A percentile compares a stretch with the other conserved stretches of the same genome.
Conservation (phyloP, 176 grass and related monocot genomes). For the Saccharum officinarum region DNA sequence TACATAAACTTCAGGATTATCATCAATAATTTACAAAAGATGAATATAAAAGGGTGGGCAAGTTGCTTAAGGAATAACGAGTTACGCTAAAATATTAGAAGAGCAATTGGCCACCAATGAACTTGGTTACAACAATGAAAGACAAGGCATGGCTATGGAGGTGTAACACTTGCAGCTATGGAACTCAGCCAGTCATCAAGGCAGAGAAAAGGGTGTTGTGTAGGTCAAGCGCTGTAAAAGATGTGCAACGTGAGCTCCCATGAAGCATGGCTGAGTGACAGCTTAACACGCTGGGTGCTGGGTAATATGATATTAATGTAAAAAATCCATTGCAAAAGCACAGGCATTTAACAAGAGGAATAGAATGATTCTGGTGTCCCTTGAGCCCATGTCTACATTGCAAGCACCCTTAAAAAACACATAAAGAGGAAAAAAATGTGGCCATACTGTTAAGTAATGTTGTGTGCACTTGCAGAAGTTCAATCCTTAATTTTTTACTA, state of each 20-base stretch:
- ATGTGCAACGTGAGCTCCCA: neutral
- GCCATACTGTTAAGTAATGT: neutral
- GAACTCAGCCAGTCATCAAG: neutral
- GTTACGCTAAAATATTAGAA: conserved; percentile 8
- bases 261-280: neutral
- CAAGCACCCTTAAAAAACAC: neutral
- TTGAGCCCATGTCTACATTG: neutral
- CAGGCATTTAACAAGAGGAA: neutral
- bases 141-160: neutral
- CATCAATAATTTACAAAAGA: conserved; percentile 12
- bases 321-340: neutral
- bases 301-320: no score
- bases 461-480: neutral
- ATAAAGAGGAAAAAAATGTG: neutral
- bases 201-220: neutral
- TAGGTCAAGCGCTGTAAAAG: neutral
- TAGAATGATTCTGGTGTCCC: neutral
- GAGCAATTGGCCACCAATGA: neutral
- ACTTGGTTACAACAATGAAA: conserved; percentile 7
- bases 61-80: neutral
- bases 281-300: neutral
- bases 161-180: neutral
- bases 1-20: conserved; percentile 40
- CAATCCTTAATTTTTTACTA: neutral
- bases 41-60: neutral